These are phyloP conservation scores for Diplocarpon mali DNA, from an alignment of 2,329 filamentous ascomycete genomes.

Conservation along the genomic window DNA sequence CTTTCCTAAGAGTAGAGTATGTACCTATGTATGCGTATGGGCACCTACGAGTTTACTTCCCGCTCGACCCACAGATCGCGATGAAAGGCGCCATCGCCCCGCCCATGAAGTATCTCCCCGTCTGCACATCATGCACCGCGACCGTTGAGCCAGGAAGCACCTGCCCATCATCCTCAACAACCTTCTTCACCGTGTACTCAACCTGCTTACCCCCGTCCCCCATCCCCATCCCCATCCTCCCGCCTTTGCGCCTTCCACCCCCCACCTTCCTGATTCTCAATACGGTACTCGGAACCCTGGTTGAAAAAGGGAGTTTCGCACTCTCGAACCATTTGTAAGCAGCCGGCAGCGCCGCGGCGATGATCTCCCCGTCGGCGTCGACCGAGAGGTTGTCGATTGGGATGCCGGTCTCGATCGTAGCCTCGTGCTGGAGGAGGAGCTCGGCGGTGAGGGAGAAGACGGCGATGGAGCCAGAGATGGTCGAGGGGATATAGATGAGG, in stretches of 20 bases:
- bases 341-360: slow-evolving; percentile 27
- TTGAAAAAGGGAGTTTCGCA: slow-evolving; percentile 19
- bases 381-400: slow-evolving; percentile 29
- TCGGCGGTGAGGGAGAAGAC: slow-evolving; percentile 18
- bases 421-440: slow-evolving; percentile 15
- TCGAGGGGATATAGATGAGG: slow-evolving; percentile 27
- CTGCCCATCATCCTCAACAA: slow-evolving; percentile 29
- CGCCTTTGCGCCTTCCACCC: slow-evolving; percentile 6
- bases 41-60: background rate
- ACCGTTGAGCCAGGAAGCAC: slow-evolving; percentile 21
- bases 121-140: slow-evolving; percentile 26
- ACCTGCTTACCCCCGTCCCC: slow-evolving; percentile 7
- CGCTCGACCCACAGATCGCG: slow-evolving; percentile 16
- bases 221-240: slow-evolving; percentile 5
- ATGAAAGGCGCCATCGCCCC: slow-evolving; percentile 17
- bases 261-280: slow-evolving; percentile 13
- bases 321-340: slow-evolving; percentile 13
- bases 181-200: slow-evolving; percentile 21
- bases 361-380: slow-evolving; percentile 29
- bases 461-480: slow-evolving; percentile 18
- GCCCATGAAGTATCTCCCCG: slow-evolving; percentile 26
- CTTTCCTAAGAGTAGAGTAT: no score
- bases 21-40: no score
- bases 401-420: slow-evolving; percentile 22
- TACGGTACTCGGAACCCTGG: slow-evolving; percentile 16